phyloP scores from a whole-genome alignment of 768 basidiomycete species.

The Amanita pallidorosea region DNA sequence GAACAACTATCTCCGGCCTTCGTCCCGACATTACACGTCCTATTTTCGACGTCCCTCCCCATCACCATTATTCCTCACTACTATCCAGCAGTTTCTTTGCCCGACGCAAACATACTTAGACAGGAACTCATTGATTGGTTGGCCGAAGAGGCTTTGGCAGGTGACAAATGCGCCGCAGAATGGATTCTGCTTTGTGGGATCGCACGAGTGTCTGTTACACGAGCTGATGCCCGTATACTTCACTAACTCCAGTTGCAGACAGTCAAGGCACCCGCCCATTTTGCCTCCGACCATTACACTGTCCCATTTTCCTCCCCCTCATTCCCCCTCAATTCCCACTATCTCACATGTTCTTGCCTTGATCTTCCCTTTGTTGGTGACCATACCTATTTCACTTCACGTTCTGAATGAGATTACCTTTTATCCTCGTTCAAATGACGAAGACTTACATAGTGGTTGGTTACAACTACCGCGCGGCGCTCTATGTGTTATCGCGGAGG shows the following conservation, averaged over 20 bases:
- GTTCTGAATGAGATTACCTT: slow-evolving; percentile 49
- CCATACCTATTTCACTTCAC: slow-evolving; percentile 52
- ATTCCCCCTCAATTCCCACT: slow-evolving; percentile 26
- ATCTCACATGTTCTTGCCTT: slow-evolving; percentile 44
- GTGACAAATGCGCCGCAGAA: slow-evolving; percentile 61
- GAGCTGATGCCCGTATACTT: slow-evolving; percentile 1
- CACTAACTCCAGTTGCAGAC: slow-evolving; percentile 26
- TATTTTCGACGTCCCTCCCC: slow-evolving; percentile 38
- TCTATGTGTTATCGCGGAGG: slow-evolving; percentile 53
- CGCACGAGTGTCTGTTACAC: slow-evolving; percentile 47
- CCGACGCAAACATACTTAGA: slow-evolving; percentile 22
- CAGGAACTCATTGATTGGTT: slow-evolving; percentile 62
- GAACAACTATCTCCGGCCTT: slow-evolving; percentile 24
- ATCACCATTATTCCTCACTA: slow-evolving; percentile 26
- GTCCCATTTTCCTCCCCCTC: slow-evolving; percentile 45
- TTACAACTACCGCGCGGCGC: slow-evolving; percentile 62
- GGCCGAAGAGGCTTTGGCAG: slow-evolving; percentile 55
- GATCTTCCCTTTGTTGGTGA: slow-evolving; percentile 45
- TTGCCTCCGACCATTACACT: slow-evolving; percentile 58
- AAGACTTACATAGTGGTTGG: slow-evolving; percentile 60
- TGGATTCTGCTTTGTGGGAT: slow-evolving; percentile 58
- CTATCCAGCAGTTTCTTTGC: slow-evolving; percentile 20
- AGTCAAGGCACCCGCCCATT: slow-evolving; percentile 56
- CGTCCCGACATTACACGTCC: slow-evolving; percentile 61
- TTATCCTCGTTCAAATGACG: slow-evolving; percentile 58